These are phyloP conservation scores for Cadophora malorum DNA, from an alignment of 2,329 filamentous ascomycete genomes.

Conservation along the genomic window DNA sequence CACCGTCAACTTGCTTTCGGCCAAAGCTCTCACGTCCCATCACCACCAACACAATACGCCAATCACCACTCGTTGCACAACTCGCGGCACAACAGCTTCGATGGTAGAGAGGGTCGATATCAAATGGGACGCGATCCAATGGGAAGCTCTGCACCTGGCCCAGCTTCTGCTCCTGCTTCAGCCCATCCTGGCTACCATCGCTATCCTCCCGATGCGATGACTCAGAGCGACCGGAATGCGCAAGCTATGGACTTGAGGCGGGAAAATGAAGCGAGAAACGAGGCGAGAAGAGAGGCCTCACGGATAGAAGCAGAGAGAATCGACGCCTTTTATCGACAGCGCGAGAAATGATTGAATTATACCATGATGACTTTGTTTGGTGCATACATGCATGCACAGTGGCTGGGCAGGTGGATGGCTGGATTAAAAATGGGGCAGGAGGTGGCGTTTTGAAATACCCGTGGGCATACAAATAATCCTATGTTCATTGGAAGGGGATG, in stretches of 20 bases:
- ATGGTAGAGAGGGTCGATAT: slow-evolving; percentile 40
- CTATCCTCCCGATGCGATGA: not conserved
- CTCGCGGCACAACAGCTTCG: slow-evolving; percentile 43
- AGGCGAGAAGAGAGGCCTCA: slow-evolving; percentile 6
- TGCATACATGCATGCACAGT: too few relatives aligned
- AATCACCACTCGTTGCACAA: slow-evolving; percentile 39
- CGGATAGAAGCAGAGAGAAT: slow-evolving; percentile 1
- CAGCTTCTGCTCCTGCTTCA: slow-evolving; percentile 36
- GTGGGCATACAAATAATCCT: not conserved
- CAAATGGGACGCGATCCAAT: slow-evolving; percentile 36
- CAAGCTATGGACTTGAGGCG: slow-evolving; percentile 3
- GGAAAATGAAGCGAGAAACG: not conserved
- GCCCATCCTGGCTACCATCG: slow-evolving; percentile 36
- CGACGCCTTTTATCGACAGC: not conserved
- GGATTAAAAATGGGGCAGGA: not conserved
- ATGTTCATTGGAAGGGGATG: not conserved
- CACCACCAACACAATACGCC: slow-evolving; percentile 39
- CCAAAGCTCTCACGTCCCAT: slow-evolving; percentile 39
- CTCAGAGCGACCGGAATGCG: not conserved
- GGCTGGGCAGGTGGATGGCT: not conserved
- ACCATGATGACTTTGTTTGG: not conserved
- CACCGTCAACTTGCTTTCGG: slow-evolving; percentile 43
- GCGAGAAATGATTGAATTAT: not conserved
- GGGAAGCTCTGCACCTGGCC: slow-evolving; percentile 23
- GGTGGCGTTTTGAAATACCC: slow-evolving; percentile 20